Conservation (phyloP, 2,329 filamentous ascomycete species). For the Alternaria rosae region DNA sequence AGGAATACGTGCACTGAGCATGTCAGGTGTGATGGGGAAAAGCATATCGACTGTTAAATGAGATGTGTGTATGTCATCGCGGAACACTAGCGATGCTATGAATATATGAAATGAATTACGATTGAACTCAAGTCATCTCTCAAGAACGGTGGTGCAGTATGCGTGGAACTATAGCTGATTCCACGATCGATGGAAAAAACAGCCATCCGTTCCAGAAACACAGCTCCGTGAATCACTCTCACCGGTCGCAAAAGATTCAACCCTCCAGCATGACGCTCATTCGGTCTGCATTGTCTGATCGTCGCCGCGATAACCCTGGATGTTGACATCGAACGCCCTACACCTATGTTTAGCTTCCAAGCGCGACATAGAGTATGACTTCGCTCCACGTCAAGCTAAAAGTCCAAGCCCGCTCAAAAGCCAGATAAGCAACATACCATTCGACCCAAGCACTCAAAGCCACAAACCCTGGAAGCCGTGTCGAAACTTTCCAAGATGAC, state of each 20-base stretch:
- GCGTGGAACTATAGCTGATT: too few relatives aligned
- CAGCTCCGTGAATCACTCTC: too few relatives aligned
- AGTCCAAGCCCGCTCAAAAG: neutral
- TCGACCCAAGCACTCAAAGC: neutral
- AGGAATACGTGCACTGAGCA: slow-evolving; percentile 8
- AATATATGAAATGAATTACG: neutral
- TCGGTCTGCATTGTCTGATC: neutral
- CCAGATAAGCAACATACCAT: neutral
- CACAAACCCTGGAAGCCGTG: neutral
- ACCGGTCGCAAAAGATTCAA: too few relatives aligned
- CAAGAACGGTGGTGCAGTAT: too few relatives aligned
- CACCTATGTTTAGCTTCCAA: too few relatives aligned
- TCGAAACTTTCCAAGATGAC: neutral
- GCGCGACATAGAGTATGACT: too few relatives aligned
- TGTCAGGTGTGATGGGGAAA: neutral
- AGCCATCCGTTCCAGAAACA: too few relatives aligned
- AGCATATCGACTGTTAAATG: neutral
- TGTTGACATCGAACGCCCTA: neutral
- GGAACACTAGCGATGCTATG: neutral
- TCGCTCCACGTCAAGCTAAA: neutral
- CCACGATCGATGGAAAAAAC: too few relatives aligned
- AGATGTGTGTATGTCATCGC: neutral
- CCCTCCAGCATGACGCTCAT: neutral
- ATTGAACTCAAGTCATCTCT: neutral
- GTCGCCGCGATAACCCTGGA: neutral